Percentiles rank a stretch among this genome's conserved stretches.
phyloP scores from a whole-genome alignment of 176 grass and related monocot genomes.

The Raddia distichophylla region DNA sequence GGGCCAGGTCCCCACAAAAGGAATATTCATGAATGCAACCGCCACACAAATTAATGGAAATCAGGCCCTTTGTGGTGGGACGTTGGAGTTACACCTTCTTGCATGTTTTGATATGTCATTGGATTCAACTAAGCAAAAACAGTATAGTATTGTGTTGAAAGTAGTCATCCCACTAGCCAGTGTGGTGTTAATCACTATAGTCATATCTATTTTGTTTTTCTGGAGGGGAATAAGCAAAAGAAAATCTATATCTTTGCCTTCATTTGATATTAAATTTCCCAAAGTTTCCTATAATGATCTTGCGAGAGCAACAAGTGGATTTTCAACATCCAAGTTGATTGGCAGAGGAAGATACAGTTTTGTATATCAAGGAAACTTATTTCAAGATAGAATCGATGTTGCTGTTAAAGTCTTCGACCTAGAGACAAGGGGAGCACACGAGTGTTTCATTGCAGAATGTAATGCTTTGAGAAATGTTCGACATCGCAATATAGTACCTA shows the following conservation, averaged over 20 bases:
- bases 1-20: constrained; percentile 8
- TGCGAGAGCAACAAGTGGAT: constrained; percentile 21
- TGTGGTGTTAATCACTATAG: neutral
- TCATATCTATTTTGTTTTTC: neutral
- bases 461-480: constrained; percentile 30
- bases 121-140: neutral
- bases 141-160: neutral
- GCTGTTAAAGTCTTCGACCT: constrained; percentile 36
- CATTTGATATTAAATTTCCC: neutral
- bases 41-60: constrained; percentile 17
- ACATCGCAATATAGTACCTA: constrained; percentile 22
- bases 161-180: neutral
- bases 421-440: constrained; percentile 16
- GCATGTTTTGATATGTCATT: neutral
- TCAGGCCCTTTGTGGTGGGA: neutral
- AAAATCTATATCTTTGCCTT: neutral
- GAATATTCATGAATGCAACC: constrained; percentile 8
- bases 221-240: neutral
- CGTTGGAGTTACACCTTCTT: neutral
- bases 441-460: constrained; percentile 33
- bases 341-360: constrained; percentile 34
- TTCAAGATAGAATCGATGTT: neutral
- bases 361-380: constrained; percentile 16
- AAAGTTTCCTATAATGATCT: constrained; percentile 38
- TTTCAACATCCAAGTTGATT: constrained; percentile 5